These are phyloP conservation scores for Botrytis byssoidea DNA, from an alignment of 2,329 filamentous ascomycete species.

Conservation along the genomic window DNA sequence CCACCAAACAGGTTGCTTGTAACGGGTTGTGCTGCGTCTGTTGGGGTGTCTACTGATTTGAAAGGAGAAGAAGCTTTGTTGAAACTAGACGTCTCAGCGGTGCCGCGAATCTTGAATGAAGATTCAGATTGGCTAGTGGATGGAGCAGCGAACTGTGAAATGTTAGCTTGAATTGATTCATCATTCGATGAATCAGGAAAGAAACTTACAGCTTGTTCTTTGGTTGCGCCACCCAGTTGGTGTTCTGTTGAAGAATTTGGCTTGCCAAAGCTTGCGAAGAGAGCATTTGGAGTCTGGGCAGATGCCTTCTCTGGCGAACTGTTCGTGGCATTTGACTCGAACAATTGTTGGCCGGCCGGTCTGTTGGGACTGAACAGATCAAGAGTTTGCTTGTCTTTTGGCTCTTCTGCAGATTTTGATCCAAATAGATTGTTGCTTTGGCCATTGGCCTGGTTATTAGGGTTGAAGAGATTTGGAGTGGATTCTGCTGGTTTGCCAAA, in stretches of 20 bases:
- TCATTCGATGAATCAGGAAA: neutral
- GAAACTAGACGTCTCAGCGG: neutral
- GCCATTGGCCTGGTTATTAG: constrained; percentile 3
- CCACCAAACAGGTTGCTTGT: constrained; percentile 26
- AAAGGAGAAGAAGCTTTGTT: constrained; percentile 22
- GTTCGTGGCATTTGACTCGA: neutral
- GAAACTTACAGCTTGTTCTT: neutral
- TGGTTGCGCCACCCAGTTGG: neutral
- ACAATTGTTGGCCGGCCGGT: neutral
- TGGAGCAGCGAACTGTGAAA: neutral
- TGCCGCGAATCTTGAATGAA: constrained; percentile 14
- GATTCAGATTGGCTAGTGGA: neutral
- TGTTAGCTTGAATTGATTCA: neutral
- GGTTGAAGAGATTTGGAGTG: constrained; percentile 7
- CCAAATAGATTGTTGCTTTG: constrained; percentile 13
- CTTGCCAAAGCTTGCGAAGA: constrained; percentile 11
- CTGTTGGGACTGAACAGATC: constrained; percentile 1
- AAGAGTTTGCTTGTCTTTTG: constrained; percentile 6
- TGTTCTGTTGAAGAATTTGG: neutral
- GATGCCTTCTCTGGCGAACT: neutral
- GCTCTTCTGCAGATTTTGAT: constrained; percentile 4
- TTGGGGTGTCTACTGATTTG: constrained; percentile 26
- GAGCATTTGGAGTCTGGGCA: constrained; percentile 2
- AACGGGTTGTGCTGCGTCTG: constrained; percentile 25
- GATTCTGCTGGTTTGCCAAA: constrained; percentile 1